Percentiles rank a stretch among this genome's conserved stretches.
Conservation (phyloP, 129 eudicot species). For the carrot (Daucus carota) region DNA sequence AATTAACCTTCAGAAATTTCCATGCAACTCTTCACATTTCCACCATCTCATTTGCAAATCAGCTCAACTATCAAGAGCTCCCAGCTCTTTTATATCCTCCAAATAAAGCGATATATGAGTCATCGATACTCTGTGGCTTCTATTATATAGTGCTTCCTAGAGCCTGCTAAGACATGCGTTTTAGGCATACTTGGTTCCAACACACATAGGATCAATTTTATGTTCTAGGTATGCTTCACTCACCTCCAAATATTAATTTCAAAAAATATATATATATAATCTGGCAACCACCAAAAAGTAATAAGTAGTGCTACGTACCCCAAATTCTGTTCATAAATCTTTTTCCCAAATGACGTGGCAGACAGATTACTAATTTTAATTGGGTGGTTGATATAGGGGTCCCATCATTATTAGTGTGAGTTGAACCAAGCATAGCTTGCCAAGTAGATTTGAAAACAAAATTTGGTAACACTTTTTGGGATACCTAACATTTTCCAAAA, state of each 20-base stretch:
- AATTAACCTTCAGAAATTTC: not conserved
- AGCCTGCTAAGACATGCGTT: not conserved
- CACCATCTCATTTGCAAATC: conserved; percentile 3
- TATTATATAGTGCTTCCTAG: not conserved
- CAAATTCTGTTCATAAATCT: no score
- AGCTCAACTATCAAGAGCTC: conserved; percentile 79
- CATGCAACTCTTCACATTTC: not conserved
- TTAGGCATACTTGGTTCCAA: not conserved
- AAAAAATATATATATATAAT: no score
- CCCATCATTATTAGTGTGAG: no score
- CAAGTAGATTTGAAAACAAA: no score
- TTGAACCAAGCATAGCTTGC: no score
- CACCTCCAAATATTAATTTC: not conserved
- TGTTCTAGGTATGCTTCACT: not conserved
- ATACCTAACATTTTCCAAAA: no score
- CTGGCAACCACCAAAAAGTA: no score
- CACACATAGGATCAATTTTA: not conserved
- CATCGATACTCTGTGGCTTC: conserved; percentile 80
- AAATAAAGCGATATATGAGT: conserved; percentile 86
- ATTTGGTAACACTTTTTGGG: no score
- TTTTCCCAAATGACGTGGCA: no score
- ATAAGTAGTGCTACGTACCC: no score
- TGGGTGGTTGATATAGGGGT: no score
- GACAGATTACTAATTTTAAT: no score
- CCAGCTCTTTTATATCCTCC: conserved; percentile 98